These are phyloP conservation scores for Arthrobotrys entomopaga DNA, from an alignment of 2,329 filamentous ascomycete genomes.

Conservation along the genomic window DNA sequence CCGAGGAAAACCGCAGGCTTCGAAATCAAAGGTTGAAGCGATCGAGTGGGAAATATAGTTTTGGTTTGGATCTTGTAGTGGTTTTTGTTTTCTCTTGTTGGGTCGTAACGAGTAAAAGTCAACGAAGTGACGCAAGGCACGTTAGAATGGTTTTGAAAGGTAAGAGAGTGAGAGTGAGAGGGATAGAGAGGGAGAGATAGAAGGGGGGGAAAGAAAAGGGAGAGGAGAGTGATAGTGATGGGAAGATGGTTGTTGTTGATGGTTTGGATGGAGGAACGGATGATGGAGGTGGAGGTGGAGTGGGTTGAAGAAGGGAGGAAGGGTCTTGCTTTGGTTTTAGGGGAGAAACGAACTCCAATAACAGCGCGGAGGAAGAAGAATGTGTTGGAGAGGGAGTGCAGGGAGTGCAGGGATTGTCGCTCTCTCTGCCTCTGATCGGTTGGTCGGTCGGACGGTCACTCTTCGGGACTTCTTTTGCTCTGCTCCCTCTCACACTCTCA, in stretches of 20 bases:
- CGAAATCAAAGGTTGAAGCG: slow-evolving; percentile 38
- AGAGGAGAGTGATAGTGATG: slow-evolving; percentile 33
- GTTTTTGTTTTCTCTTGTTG: slow-evolving; percentile 18
- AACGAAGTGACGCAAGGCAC: slow-evolving; percentile 42
- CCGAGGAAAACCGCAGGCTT: slow-evolving; percentile 34
- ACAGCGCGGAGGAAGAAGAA: slow-evolving; percentile 26
- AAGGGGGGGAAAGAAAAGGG: slow-evolving; percentile 34
- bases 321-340: slow-evolving; percentile 52
- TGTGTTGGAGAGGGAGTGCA: slow-evolving; percentile 20
- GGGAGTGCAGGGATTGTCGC: neutral
- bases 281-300: slow-evolving; percentile 39
- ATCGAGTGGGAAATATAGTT: slow-evolving; percentile 7
- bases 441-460: too few relatives aligned
- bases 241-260: too few relatives aligned
- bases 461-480: too few relatives aligned
- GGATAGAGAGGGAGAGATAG: slow-evolving; percentile 22
- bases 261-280: neutral
- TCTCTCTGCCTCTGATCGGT: neutral
- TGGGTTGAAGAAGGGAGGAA: slow-evolving; percentile 45
- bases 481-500: too few relatives aligned
- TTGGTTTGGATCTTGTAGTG: slow-evolving; percentile 29
- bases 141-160: neutral
- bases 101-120: slow-evolving; percentile 52
- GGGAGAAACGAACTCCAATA: slow-evolving; percentile 29
- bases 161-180: too few relatives aligned